Evolutionary conservation across 2,329 filamentous ascomycete species (phyloP).

Genomic region (Fusarium cyanostomum): DNA sequence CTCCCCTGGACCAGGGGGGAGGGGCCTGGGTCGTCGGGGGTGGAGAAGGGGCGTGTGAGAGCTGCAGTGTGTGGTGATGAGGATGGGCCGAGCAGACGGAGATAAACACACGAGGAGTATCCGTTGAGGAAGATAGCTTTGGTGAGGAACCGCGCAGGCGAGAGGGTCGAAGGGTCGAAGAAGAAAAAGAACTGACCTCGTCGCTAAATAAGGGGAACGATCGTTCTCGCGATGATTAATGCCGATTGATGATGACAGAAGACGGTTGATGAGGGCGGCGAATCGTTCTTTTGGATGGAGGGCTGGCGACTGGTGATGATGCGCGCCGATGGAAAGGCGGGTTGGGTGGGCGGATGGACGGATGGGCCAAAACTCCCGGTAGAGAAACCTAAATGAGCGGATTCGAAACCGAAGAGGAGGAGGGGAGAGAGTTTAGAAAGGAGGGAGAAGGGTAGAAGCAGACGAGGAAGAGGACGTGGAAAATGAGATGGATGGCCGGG

Average conservation of each 20-base stretch:
- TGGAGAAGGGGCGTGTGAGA: slow-evolving; percentile 31
- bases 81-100: slow-evolving; percentile 24
- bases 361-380: slow-evolving; percentile 18
- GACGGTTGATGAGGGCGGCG: slow-evolving; percentile 4
- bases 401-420: slow-evolving; percentile 19
- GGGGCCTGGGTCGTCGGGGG: slow-evolving; percentile 28
- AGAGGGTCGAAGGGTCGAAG: background rate
- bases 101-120: background rate
- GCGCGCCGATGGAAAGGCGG: slow-evolving; percentile 3
- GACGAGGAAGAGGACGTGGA: slow-evolving; percentile 24
- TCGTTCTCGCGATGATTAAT: background rate
- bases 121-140: background rate
- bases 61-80: slow-evolving; percentile 10
- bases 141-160: background rate
- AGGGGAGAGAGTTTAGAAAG: slow-evolving; percentile 11
- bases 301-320: slow-evolving; percentile 6
- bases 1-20: slow-evolving; percentile 44
- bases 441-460: slow-evolving; percentile 22
- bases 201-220: background rate
- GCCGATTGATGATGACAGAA: background rate
- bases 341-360: slow-evolving; percentile 21
- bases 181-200: slow-evolving; percentile 5
- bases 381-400: slow-evolving; percentile 29
- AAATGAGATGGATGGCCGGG: slow-evolving; percentile 28
- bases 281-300: background rate